Conservation (phyloP, 2,329 filamentous ascomycete genomes). For the Podosphaera fusca region DNA sequence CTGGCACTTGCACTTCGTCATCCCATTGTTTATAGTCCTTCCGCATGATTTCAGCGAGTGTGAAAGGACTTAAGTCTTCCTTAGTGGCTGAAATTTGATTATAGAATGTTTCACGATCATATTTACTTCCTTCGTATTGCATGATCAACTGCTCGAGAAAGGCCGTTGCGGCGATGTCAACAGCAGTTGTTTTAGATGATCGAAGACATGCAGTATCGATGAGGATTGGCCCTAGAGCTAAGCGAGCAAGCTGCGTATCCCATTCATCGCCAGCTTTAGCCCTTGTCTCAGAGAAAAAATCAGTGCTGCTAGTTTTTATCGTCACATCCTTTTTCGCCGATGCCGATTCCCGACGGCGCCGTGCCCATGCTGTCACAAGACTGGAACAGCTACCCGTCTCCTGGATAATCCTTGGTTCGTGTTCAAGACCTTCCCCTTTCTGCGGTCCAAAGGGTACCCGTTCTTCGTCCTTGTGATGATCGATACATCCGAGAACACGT, state of each 20-base stretch:
- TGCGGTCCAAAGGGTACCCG: slow-evolving; percentile 22
- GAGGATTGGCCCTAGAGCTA: slow-evolving; percentile 48
- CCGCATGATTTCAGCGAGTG: slow-evolving; percentile 42
- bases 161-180: slow-evolving; percentile 32
- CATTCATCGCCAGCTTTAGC: slow-evolving; percentile 12
- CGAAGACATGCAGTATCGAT: slow-evolving; percentile 48
- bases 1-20: slow-evolving; percentile 20
- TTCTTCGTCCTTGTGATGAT: slow-evolving; percentile 58
- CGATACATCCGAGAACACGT: slow-evolving; percentile 41
- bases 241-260: slow-evolving; percentile 37
- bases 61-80: slow-evolving; percentile 37
- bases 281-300: no score
- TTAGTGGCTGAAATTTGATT: slow-evolving; percentile 38
- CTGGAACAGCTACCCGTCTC: slow-evolving; percentile 52
- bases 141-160: slow-evolving; percentile 29
- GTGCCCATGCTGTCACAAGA: slow-evolving; percentile 38
- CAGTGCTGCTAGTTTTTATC: background rate
- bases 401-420: slow-evolving; percentile 35
- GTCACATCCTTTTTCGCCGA: slow-evolving; percentile 1
- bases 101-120: slow-evolving; percentile 33
- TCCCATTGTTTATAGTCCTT: slow-evolving; percentile 76
- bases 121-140: slow-evolving; percentile 15
- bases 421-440: slow-evolving; percentile 19
- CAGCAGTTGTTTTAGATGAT: slow-evolving; percentile 38
- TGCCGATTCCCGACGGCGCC: slow-evolving; percentile 25